Base-by-base conservation (phyloP, 2,329 filamentous ascomycete genomes). In the Fusarium sublunatum region DNA sequence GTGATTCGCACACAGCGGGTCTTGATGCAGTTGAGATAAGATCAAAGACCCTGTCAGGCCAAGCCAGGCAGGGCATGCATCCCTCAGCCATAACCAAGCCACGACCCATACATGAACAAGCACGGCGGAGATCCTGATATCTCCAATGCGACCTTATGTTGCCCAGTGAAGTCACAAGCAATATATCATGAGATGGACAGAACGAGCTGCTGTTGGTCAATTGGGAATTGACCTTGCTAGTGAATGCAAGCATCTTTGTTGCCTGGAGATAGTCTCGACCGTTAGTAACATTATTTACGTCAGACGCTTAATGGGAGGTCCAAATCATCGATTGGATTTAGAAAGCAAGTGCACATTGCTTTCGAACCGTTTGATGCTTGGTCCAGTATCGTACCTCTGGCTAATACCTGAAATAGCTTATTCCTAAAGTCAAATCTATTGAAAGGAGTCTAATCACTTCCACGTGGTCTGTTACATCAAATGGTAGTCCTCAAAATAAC, bases 21-120 rank as follows among this genome's bases (percentile, higher is more conserved):
- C n/a, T 39, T 38, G 46, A 50, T 50, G 38, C 26, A 19, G 58
- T 47, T 38, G 56, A 59, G 63, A 65, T 59, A 65, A 63, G 61
- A 59, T 57, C 49, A 58, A 54, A 29, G 52, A 47, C n/a, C 25
- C 22, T 43, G 57, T 46, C 57, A 50, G 57, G 51, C 57, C 39
- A 44, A 62, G 48, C 24, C 41, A 34, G 45, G 40, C 41, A 34
- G 45, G 40, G 52, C 53, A 58, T 58, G 19, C 19, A 19, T 47
- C 44, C 19, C 61, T 57, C 57, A 63, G 62, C 62, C 62, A 58
- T 48, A 42, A 40, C 51, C 26, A 36, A 46, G 44, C 24, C 49
- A 34, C 35, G 52, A 50, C 42, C 35, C 29, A 29, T 38, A 19
- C 19, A 19, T 19, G 19, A 19, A 19, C 19, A 19, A 19, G 28